Evolutionary conservation across 148 eudicot species (phyloP).

Genomic region (Fagopyrum esculentum): DNA sequence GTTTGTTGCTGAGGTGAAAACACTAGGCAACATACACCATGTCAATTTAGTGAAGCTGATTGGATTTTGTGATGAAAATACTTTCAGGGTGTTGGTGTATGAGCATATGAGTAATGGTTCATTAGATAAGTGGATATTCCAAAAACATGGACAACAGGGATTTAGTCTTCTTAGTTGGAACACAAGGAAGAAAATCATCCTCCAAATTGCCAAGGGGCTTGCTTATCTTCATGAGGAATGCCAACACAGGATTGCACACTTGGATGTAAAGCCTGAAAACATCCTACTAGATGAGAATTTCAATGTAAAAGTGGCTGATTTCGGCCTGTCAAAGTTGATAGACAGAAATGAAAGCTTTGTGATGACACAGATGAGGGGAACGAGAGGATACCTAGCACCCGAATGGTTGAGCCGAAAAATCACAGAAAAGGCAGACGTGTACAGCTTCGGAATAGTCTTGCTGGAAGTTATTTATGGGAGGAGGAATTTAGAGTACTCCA

Average conservation of each 20-base stretch:
- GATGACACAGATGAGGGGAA: neutral
- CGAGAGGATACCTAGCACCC: neutral
- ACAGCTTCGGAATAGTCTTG: neutral
- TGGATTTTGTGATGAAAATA: too few relatives aligned
- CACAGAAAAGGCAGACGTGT: neutral
- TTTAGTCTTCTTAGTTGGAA: constrained; percentile 9
- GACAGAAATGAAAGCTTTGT: too few relatives aligned
- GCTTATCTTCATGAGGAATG: constrained; percentile 16
- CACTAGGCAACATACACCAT: neutral
- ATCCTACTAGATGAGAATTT: too few relatives aligned
- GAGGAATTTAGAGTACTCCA: neutral
- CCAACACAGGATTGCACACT: constrained; percentile 14
- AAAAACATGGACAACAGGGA: neutral
- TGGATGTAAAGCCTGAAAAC: neutral
- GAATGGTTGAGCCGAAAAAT: neutral
- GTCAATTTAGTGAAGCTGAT: too few relatives aligned
- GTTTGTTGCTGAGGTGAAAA: neutral
- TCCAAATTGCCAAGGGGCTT: constrained; percentile 16
- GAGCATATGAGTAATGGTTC: too few relatives aligned
- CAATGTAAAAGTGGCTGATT: too few relatives aligned
- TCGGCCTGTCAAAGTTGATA: too few relatives aligned
- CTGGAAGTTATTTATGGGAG: neutral
- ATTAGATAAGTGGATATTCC: too few relatives aligned
- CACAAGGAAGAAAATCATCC: constrained; percentile 11
- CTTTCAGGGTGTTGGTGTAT: too few relatives aligned